Evolutionary conservation across 1,284 basidiomycete genomes (phyloP), one percentile per base, ranked within the genome.

Genomic region (Boletus sp.): DNA sequence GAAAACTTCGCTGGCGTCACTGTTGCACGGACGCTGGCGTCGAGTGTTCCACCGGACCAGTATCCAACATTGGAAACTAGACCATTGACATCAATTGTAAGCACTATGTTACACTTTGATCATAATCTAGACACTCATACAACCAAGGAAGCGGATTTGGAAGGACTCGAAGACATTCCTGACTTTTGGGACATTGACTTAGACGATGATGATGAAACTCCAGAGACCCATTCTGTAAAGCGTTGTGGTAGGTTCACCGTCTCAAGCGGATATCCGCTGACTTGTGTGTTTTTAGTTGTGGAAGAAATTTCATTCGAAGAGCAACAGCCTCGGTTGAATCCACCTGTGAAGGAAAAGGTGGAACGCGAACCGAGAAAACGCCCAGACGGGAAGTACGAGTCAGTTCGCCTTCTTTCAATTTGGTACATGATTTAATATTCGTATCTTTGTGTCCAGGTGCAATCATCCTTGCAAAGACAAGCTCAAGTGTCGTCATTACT

Each of bases 401-500:
- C 57, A 56, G 71, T 48, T 38, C 19, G 16, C 23, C 20, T 29
- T 13, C 25, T 35, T 51, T 26, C 30, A 9, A 33, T n/a, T 37
- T 26, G 22, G 22, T n/a, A 17, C 19, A 51, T 23, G 2, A 44
- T 41, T 33, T 30, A 14, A 41, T 5, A 23, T 45, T 41, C 9
- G 14, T 29, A 30, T 37, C 42, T 19, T 45, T 35, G 22, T 33
- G 22, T 36, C n/a, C 44, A 89, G 87, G 49, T 91, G 88, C 58
- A 86, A 87, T 55, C 88, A 91, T 57, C 50, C 72, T n/a, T 91
- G 88, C 72, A 88, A 84, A 60, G 80, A 88, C 58, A 91, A 90
- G 64, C 69, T 70, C 3, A 74, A 72, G 38, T 91, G 88, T 60
- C 76, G 82, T 22, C 88, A 91, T 69, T 61, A 82, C 27, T 91